A percentile compares a stretch with the other conserved stretches of the same genome.
Evolutionary conservation across 768 basidiomycete species (phyloP).

Genomic region (Boletus rubropictus): DNA sequence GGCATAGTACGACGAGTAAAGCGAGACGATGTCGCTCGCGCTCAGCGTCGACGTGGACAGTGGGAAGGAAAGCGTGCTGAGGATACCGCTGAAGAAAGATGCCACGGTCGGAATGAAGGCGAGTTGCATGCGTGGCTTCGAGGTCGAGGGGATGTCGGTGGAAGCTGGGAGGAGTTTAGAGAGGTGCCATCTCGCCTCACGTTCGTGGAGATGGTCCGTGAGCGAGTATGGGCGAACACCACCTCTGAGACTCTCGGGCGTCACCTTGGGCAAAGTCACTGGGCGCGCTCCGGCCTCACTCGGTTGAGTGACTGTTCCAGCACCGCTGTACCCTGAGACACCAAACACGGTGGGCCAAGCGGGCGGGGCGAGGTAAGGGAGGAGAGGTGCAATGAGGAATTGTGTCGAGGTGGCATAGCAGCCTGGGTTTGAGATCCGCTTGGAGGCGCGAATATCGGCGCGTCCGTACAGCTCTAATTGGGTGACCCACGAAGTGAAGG

Average conservation of each 20-base stretch:
- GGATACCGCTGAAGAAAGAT: constrained; percentile 96
- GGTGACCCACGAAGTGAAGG: constrained; percentile 5
- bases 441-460: constrained; percentile 56
- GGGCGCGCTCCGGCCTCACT: constrained; percentile 61
- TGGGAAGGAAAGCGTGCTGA: constrained; percentile 81
- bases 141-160: neutral
- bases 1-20: constrained; percentile 76
- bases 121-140: constrained; percentile 42
- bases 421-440: constrained; percentile 93
- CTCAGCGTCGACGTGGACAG: constrained; percentile 52
- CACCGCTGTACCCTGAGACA: constrained; percentile 92
- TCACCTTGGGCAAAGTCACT: constrained; percentile 74
- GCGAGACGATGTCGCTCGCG: constrained; percentile 62
- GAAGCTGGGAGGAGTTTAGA: constrained; percentile 44
- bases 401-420: constrained; percentile 95
- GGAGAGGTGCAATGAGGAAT: constrained; percentile 84
- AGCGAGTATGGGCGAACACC: constrained; percentile 82
- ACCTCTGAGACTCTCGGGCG: constrained; percentile 65
- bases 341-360: constrained; percentile 84
- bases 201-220: constrained; percentile 98
- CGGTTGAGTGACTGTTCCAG: constrained; percentile 72
- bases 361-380: constrained; percentile 56
- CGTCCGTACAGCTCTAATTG: constrained; percentile 82
- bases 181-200: constrained; percentile 86
- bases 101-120: constrained; percentile 86